Conservation (phyloP, 768 basidiomycete species). For the Guyanaporus albipodus region DNA sequence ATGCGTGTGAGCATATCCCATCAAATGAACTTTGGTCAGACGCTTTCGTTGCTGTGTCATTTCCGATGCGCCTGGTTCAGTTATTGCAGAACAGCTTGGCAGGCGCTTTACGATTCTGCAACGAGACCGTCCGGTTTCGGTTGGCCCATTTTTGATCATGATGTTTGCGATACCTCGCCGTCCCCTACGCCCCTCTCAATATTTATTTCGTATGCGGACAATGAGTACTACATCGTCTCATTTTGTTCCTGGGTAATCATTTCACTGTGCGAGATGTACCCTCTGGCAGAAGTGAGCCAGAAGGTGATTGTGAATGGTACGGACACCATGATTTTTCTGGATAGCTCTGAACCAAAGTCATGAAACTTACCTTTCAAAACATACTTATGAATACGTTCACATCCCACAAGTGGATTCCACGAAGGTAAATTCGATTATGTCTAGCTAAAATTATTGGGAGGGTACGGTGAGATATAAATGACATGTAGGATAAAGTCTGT, state of each 20-base stretch:
- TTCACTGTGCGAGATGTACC: too few species aligned
- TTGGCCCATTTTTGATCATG: too few species aligned
- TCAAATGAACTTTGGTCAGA: slow-evolving; percentile 70
- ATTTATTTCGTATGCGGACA: too few species aligned
- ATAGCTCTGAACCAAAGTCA: not conserved
- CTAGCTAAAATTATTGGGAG: slow-evolving; percentile 15
- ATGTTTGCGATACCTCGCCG: too few species aligned
- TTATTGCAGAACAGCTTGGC: slow-evolving; percentile 56
- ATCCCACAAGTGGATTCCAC: not conserved
- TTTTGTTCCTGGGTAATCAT: too few species aligned
- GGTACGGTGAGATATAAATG: slow-evolving; percentile 11
- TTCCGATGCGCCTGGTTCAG: too few species aligned
- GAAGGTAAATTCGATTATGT: slow-evolving; percentile 7
- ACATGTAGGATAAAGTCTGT: slow-evolving; percentile 9
- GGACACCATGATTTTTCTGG: slow-evolving; percentile 79
- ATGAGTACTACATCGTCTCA: too few species aligned
- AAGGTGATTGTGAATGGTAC: slow-evolving; percentile 85
- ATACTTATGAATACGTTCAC: not conserved
- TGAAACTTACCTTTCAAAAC: too few species aligned
- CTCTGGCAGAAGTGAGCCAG: slow-evolving; percentile 59
- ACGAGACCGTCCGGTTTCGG: too few species aligned
- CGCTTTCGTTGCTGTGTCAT: slow-evolving; percentile 48
- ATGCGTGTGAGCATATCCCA: too few species aligned
- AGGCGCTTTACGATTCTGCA: slow-evolving; percentile 51
- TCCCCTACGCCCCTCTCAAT: too few species aligned